Conservation (phyloP, 2,329 filamentous ascomycete species). For the Colletotrichum lini region DNA sequence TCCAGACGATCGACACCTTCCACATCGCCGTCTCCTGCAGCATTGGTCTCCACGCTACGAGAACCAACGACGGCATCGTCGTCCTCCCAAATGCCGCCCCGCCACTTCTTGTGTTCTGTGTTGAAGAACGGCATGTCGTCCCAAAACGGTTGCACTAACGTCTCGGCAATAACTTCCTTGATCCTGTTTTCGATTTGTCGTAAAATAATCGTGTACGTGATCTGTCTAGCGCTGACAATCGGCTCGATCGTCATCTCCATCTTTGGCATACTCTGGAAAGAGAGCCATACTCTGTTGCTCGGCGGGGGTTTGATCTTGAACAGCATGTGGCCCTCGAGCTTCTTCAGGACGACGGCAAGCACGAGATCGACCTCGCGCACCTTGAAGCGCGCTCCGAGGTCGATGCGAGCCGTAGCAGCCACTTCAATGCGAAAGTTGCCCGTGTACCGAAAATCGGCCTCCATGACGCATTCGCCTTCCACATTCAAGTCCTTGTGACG, state of each 20-base stretch:
- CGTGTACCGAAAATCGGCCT: conserved; percentile 89
- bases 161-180: conserved; percentile 93
- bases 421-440: conserved; percentile 93
- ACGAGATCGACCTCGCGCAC: conserved; percentile 90
- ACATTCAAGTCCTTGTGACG: conserved; percentile 90
- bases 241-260: conserved; percentile 96
- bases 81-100: conserved; percentile 85
- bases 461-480: conserved; percentile 89
- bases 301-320: conserved; percentile 94
- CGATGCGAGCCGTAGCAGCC: conserved; percentile 92
- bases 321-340: conserved; percentile 86
- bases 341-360: conserved; percentile 87
- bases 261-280: conserved; percentile 93
- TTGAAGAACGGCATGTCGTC: conserved; percentile 94
- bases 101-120: conserved; percentile 82
- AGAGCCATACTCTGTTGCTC: conserved; percentile 96
- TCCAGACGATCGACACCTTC: conserved; percentile 63
- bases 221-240: conserved; percentile 94
- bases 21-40: conserved; percentile 62
- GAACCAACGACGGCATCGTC: conserved; percentile 63
- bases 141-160: conserved; percentile 93
- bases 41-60: conserved; percentile 54
- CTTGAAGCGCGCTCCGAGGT: conserved; percentile 90
- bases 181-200: conserved; percentile 96
- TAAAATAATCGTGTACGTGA: conserved; percentile 93